A percentile compares a stretch with the other conserved stretches of the same genome.
These are phyloP conservation scores for Blastomyces gilchristii DNA, from an alignment of 2,329 filamentous ascomycete genomes.

Conservation along the genomic window DNA sequence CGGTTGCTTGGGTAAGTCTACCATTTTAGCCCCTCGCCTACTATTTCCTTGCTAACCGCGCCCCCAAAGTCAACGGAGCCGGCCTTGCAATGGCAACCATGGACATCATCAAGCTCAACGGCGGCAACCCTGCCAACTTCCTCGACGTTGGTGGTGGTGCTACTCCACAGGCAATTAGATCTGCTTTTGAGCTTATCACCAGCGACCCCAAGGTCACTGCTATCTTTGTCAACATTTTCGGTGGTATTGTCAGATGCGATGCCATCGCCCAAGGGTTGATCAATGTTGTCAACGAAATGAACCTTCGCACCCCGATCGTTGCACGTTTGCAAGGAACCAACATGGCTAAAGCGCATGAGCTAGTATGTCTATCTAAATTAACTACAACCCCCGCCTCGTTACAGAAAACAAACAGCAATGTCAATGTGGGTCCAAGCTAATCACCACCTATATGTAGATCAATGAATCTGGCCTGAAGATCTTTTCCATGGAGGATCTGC, in stretches of 20 bases:
- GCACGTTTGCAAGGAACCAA: conserved; percentile 97
- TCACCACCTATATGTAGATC: conserved; percentile 44
- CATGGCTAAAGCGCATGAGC: conserved; percentile 83
- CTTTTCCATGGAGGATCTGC: conserved; percentile 97
- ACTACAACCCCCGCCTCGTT: too few relatives aligned
- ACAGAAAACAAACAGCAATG: neutral
- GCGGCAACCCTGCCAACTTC: conserved; percentile 94
- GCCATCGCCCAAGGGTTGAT: conserved; percentile 94
- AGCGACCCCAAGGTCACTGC: conserved; percentile 96
- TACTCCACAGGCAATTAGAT: conserved; percentile 90
- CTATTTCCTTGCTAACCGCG: neutral
- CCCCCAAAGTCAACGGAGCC: conserved; percentile 70
- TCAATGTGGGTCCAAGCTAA: neutral
- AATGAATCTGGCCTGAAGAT: conserved; percentile 98
- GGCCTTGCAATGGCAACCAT: conserved; percentile 99
- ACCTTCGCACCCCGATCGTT: conserved; percentile 93
- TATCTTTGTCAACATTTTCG: conserved; percentile 99
- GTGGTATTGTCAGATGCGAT: conserved; percentile 96
- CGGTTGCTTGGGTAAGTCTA: conserved; percentile 60
- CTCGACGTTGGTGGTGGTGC: conserved; percentile 96
- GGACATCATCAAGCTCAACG: conserved; percentile 99
- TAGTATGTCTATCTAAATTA: conserved; percentile 39
- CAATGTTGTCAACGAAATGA: conserved; percentile 86
- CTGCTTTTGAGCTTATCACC: conserved; percentile 97
- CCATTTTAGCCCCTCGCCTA: neutral